A percentile compares a stretch with the other conserved stretches of the same genome.
Evolutionary conservation across 2,329 filamentous ascomycete species (phyloP).

Genomic region (Aspergillus ochraceus): DNA sequence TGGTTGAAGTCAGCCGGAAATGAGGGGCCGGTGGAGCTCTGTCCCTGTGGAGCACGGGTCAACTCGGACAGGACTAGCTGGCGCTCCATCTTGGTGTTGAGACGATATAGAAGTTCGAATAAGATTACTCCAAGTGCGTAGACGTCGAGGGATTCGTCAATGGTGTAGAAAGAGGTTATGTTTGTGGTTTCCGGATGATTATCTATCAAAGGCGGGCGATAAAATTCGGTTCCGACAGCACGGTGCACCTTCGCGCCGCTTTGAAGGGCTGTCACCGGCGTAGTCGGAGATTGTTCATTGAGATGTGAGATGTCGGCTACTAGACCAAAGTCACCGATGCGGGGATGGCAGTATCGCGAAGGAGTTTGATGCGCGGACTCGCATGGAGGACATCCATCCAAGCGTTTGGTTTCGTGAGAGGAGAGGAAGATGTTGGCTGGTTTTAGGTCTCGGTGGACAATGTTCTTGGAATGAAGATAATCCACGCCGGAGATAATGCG

Average conservation of each 20-base stretch:
- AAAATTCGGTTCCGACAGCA: slow-evolving; percentile 62
- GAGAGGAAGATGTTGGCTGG: slow-evolving; percentile 68
- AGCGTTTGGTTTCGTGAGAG: slow-evolving; percentile 48
- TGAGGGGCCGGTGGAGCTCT: slow-evolving; percentile 10
- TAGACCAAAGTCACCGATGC: slow-evolving; percentile 69
- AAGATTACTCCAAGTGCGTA: slow-evolving; percentile 63
- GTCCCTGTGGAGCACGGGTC: slow-evolving; percentile 26
- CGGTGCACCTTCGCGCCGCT: slow-evolving; percentile 32
- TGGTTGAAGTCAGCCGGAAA: slow-evolving; percentile 40
- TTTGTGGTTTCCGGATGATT: slow-evolving; percentile 1
- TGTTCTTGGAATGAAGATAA: slow-evolving; percentile 61
- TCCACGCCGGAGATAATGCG: slow-evolving; percentile 63
- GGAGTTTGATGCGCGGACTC: slow-evolving; percentile 23
- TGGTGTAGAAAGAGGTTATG: slow-evolving; percentile 19
- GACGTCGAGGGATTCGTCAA: slow-evolving; percentile 59
- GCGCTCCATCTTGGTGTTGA: slow-evolving; percentile 53
- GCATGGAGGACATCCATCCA: slow-evolving; percentile 51
- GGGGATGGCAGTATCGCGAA: slow-evolving; percentile 53
- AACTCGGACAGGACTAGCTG: slow-evolving; percentile 43
- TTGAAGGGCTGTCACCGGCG: slow-evolving; percentile 20
- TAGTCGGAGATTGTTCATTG: slow-evolving; percentile 27
- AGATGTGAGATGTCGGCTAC: slow-evolving; percentile 55
- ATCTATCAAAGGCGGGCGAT: slow-evolving; percentile 50
- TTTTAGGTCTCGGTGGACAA: slow-evolving; percentile 68
- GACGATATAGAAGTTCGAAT: slow-evolving; percentile 60